These are phyloP conservation scores for Aspergillus leporis DNA, from an alignment of 495 filamentous ascomycete genomes.

Conservation along the genomic window DNA sequence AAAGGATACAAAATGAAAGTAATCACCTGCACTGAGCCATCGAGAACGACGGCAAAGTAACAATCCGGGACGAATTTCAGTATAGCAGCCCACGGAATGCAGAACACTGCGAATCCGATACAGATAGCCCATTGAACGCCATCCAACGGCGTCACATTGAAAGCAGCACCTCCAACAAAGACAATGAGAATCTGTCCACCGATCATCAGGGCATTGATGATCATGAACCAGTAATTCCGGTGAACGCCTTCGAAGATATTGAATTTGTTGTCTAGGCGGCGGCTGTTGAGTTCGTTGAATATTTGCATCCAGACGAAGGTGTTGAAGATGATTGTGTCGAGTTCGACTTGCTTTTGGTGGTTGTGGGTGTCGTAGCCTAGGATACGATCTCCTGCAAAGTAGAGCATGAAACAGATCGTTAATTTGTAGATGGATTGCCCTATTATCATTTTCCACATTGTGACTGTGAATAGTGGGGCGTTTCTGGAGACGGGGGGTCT, in stretches of 20 bases:
- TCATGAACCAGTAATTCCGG: conserved; percentile 78
- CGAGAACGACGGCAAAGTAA: conserved; percentile 51
- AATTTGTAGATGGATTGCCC: conserved; percentile 87
- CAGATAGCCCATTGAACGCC: conserved; percentile 75
- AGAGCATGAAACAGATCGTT: conserved; percentile 71
- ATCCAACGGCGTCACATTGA: conserved; percentile 67
- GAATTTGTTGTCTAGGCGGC: conserved; percentile 85
- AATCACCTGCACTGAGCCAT: conserved; percentile 38
- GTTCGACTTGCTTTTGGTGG: conserved; percentile 43
- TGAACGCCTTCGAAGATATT: conserved; percentile 85
- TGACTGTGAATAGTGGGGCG: conserved; percentile 73
- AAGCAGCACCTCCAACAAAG: conserved; percentile 71
- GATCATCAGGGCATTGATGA: conserved; percentile 75
- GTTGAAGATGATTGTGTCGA: conserved; percentile 84
- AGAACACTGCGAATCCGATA: conserved; percentile 58
- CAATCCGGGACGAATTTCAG: conserved; percentile 47
- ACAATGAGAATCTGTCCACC: conserved; percentile 80
- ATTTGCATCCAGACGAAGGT: conserved; percentile 97
- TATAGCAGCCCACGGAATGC: conserved; percentile 28
- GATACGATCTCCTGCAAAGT: conserved; percentile 66
- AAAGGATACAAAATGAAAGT: not conserved
- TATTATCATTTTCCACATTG: conserved; percentile 97
- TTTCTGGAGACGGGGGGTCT: conserved; percentile 76
- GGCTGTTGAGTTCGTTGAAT: conserved; percentile 94
- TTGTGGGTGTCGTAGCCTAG: conserved; percentile 50